Evolutionary conservation across 2,329 filamentous ascomycete genomes (phyloP).

Genomic region (Myotisia sp.): DNA sequence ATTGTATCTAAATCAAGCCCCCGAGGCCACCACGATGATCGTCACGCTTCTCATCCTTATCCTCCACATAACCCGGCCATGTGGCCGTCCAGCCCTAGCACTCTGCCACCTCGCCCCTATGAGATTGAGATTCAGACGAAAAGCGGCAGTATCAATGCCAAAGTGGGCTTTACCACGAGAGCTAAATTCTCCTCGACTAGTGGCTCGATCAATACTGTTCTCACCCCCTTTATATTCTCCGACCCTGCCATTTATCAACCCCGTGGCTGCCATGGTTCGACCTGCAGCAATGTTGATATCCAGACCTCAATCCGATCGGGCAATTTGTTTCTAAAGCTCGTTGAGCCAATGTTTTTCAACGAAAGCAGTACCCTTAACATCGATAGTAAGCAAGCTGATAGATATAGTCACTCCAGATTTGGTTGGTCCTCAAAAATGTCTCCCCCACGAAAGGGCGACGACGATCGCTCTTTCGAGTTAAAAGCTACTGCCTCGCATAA

Average conservation of each 20-base stretch:
- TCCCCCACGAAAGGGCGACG: background rate
- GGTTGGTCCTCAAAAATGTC: background rate
- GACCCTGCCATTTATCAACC: background rate
- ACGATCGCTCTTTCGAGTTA: background rate
- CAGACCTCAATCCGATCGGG: constrained; percentile 12
- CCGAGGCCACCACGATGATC: background rate
- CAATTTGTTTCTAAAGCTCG: constrained; percentile 12
- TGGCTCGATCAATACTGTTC: constrained; percentile 37
- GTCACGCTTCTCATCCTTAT: background rate
- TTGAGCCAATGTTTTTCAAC: constrained; percentile 13
- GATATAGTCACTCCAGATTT: background rate
- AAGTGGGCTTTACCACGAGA: constrained; percentile 37
- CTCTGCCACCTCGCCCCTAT: constrained; percentile 15
- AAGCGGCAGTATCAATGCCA: constrained; percentile 21
- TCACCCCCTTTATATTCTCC: constrained; percentile 28
- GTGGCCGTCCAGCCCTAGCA: background rate
- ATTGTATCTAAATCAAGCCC: background rate
- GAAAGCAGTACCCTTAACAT: background rate
- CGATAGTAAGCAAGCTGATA: background rate
- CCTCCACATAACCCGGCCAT: too few species aligned
- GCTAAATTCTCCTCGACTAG: constrained; percentile 31
- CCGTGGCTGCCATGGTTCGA: background rate
- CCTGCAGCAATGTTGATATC: constrained; percentile 9
- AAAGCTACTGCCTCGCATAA: constrained; percentile 12
- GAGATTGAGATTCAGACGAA: constrained; percentile 18